Conservation (phyloP, 768 basidiomycete genomes). For the Cystofilobasidium capitatum region DNA sequence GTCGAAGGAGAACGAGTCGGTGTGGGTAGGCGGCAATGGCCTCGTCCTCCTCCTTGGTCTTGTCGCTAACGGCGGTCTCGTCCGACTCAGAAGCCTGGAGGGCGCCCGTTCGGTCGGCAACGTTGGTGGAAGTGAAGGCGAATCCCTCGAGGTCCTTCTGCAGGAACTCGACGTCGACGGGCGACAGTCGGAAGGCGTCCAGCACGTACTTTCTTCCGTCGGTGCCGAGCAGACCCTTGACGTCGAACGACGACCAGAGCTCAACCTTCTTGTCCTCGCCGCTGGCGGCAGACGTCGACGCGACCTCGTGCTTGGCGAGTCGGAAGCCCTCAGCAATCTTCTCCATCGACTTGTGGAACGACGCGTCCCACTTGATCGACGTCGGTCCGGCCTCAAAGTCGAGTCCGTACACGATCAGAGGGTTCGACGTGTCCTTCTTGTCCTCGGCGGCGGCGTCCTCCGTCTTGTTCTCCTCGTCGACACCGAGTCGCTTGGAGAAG, state of each 20-base stretch:
- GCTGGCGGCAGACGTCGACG: slow-evolving; percentile 33
- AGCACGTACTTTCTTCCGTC: slow-evolving; percentile 44
- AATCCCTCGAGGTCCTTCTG: slow-evolving; percentile 39
- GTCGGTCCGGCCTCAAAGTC: slow-evolving; percentile 40
- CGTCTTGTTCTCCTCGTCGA: slow-evolving; percentile 28
- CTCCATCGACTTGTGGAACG: slow-evolving; percentile 39
- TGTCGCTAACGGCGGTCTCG: slow-evolving; percentile 3
- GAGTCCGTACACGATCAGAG: slow-evolving; percentile 44
- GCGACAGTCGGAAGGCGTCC: slow-evolving; percentile 41
- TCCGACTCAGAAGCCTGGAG: slow-evolving; percentile 4
- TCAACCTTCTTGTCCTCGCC: slow-evolving; percentile 37
- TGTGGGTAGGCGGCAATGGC: slow-evolving; percentile 39
- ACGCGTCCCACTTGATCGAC: slow-evolving; percentile 39
- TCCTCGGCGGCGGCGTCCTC: slow-evolving; percentile 28
- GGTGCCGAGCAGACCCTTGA: slow-evolving; percentile 43
- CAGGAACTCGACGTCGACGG: slow-evolving; percentile 44
- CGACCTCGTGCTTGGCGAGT: slow-evolving; percentile 41
- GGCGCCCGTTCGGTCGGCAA: slow-evolving; percentile 14
- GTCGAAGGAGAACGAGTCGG: slow-evolving; percentile 42
- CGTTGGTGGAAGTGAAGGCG: slow-evolving; percentile 21
- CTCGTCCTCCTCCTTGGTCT: slow-evolving; percentile 21
- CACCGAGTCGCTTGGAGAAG: slow-evolving; percentile 37
- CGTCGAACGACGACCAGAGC: slow-evolving; percentile 42
- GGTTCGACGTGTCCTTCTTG: slow-evolving; percentile 34
- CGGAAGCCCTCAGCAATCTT: slow-evolving; percentile 40